Evolutionary conservation across 2,329 filamentous ascomycete species (phyloP), one percentile per base, ranked within the genome.

Genomic region (Metarhizium guizhouense): DNA sequence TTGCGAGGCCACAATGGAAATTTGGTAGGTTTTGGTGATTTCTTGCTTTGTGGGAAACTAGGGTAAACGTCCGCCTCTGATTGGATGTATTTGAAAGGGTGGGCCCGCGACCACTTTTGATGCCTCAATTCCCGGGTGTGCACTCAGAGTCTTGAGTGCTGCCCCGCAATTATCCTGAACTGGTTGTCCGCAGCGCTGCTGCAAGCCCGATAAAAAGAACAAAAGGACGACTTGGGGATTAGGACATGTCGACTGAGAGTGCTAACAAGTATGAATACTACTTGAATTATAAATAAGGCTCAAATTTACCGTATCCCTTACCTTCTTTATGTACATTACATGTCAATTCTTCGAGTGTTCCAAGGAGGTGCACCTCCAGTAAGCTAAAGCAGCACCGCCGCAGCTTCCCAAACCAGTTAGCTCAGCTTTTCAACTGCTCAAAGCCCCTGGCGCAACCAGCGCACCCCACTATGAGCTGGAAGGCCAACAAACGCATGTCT

Each of bases 21-120:
- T 71, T 73, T 73, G 67, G 65, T 65, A 66, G 65, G 68, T 69
- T 72, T 72, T 73, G 69, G 66, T 69, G 67, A 70, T 71, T 73
- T 73, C 70, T 71, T 65, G 67, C 66, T 72, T 74, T 74, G 72
- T 74, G 72, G 71, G 72, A 66, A 67, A 63, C 64, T 71, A 71
- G 70, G 70, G 71, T 72, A 67, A 63, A 64, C 65, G 62, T 48
- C 64, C 62, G 65, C 61, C 59, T 65, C 66, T 64, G 62, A 69
- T 71, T 64, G 58, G 65, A 59, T 32, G 60, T 56, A 63, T 62
- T 65, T 67, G 64, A 63, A 62, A 55, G 64, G 13, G 13, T 8
- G 48, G 54, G 10, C n/a, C 54, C 48, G 20, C 8, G 3, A 10
- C 47, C 2, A 14, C 38, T 2, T 2, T 55, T 40, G 51, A 43